Base-by-base conservation (phyloP, 345 rosid genomes). In the Lumnitzera littorea region DNA sequence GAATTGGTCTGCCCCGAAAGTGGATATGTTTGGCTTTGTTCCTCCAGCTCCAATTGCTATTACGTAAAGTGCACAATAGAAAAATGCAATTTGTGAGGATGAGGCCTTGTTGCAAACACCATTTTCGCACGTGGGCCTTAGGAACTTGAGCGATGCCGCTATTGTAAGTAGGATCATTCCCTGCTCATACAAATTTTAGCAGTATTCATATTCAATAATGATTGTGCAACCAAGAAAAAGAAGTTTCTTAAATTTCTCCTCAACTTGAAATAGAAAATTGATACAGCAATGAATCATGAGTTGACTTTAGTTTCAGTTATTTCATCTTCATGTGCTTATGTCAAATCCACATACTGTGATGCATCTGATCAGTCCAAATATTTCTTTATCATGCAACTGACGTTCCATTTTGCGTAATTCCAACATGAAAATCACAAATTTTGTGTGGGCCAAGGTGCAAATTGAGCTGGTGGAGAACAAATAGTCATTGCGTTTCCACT, bases 1-100 rank as follows among this genome's bases (percentile, higher is more conserved):
- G 66, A 91, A 91, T 60, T 91, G 98, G 86, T 91, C 96, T 0
- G 98, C 98, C 0, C 98, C 98, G 46, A 91, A 87, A 27, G 98
- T 89, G 43, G 96, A 91, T 55, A 91, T 87, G 82, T 85, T 91
- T 8, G 98, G 96, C 64, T 91, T 91, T 29, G 92, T 91, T 25
- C 98, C 98, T 0, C 96, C 96, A 0, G 98, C 82, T 55, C 96
- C 98, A 11, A 89, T 54, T 12, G 96, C 95, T 58, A 89, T 82
- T 46, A 77, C 78, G 64, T 91, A 91, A 46, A 89, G 92, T 13
- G 98, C 76, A 29, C 68, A 51, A 76, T 91, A 87, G 77, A 91
- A 87, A 69, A 89, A 83, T 0, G 82, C 53, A 48, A 82, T 75
- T 66, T 88, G 98, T 20, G 80, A 70, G 3, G 81, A 20, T 15